Conservation (phyloP, 2,329 filamentous ascomycete genomes). For the Trichophyton verrucosum region DNA sequence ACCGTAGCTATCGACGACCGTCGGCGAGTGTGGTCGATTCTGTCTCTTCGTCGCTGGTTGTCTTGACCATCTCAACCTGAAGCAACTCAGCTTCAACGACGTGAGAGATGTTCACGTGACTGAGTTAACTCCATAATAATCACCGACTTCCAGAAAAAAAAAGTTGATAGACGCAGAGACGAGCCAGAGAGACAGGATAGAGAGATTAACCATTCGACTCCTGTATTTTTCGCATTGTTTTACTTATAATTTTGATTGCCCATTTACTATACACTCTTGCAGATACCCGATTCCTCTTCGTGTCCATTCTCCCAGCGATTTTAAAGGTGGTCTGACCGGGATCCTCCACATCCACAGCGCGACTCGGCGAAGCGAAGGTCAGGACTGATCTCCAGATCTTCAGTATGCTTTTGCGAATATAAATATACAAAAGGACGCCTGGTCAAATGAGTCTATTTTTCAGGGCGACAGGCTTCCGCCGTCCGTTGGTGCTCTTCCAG, state of each 20-base stretch:
- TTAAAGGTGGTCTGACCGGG: neutral
- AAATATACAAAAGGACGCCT: neutral
- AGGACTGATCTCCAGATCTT: neutral
- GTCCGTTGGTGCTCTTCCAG: neutral
- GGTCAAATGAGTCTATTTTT: conserved; percentile 1
- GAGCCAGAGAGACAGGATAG: neutral
- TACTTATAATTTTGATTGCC: neutral
- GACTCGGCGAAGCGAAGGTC: neutral
- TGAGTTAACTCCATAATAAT: no score
- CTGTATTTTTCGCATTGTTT: neutral
- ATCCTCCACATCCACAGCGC: neutral
- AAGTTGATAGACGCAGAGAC: no score
- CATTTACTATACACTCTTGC: neutral
- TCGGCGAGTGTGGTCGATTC: neutral
- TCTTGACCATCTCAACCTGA: no score
- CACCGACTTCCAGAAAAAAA: no score
- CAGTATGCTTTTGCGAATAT: neutral
- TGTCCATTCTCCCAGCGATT: neutral
- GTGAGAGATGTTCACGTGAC: no score
- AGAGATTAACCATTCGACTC: neutral
- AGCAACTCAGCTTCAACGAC: no score
- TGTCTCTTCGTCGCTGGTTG: no score
- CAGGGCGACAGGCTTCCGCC: neutral
- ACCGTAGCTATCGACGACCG: neutral
- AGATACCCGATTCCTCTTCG: neutral